Conservation (phyloP, 2,329 filamentous ascomycete species). For the Sporothrix humicola region DNA sequence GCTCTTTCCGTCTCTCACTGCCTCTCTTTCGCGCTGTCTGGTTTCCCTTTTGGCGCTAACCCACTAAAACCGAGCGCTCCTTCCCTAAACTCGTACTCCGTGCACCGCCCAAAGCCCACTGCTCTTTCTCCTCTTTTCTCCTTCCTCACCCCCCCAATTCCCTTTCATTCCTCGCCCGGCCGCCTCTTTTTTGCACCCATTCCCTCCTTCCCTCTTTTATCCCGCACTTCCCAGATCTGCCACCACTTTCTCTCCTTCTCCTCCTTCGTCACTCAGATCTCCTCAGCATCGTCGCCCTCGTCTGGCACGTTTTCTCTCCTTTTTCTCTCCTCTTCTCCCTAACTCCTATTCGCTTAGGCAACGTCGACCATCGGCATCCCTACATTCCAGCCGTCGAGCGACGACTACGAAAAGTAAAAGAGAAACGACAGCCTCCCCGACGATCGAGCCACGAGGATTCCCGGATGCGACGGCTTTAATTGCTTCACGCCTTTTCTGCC, state of each 20-base stretch:
- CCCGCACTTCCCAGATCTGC: conserved; percentile 29
- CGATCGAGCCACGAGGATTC: conserved; percentile 10
- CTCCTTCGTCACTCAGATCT: conserved; percentile 19
- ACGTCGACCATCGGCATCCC: not conserved
- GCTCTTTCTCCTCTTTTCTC: conserved; percentile 23
- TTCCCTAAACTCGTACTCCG: conserved; percentile 20
- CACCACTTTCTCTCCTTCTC: conserved; percentile 13
- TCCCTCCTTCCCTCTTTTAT: conserved; percentile 23
- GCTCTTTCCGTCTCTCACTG: conserved; percentile 24
- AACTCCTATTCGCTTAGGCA: conserved; percentile 15
- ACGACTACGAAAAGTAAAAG: not conserved
- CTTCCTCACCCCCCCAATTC: not conserved
- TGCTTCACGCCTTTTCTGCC: not conserved
- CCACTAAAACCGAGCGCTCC: conserved; percentile 1
- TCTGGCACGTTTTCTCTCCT: conserved; percentile 24
- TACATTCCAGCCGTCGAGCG: conserved; percentile 18
- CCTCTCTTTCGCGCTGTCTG: not conserved
- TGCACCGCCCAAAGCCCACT: not conserved
- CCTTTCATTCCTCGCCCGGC: conserved; percentile 8
- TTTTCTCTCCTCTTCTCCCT: not conserved
- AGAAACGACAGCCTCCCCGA: conserved; percentile 9
- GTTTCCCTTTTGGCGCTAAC: conserved; percentile 7
- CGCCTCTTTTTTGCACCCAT: conserved; percentile 12
- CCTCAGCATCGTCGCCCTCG: conserved; percentile 18
- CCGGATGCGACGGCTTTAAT: conserved; percentile 18